Percentiles rank a stretch among this genome's conserved stretches.
These are phyloP conservation scores for Mucor sp. DNA, from an alignment of 371 early-diverging fungal genomes.

Conservation along the genomic window DNA sequence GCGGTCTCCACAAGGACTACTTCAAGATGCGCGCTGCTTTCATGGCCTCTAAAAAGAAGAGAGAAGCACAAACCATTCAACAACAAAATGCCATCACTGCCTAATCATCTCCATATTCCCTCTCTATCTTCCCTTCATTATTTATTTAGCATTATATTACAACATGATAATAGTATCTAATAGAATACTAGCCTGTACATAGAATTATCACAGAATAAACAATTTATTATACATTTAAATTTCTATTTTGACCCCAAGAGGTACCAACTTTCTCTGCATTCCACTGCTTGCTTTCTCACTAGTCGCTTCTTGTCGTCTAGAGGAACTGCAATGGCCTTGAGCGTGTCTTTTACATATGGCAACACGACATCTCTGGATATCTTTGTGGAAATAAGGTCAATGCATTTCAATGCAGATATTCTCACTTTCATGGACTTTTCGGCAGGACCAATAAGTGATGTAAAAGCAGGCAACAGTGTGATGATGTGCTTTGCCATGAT, in stretches of 20 bases:
- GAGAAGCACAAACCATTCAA: constrained; percentile 16
- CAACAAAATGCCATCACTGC: constrained; percentile 4
- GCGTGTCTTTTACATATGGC: constrained; percentile 61
- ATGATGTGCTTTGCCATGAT: constrained; percentile 59
- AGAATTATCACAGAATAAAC: neutral
- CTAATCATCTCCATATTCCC: neutral
- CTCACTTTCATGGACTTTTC: constrained; percentile 55
- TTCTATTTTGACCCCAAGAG: constrained; percentile 1
- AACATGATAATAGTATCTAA: neutral
- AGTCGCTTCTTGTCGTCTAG: constrained; percentile 88
- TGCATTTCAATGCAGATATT: constrained; percentile 68
- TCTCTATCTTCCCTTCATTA: neutral
- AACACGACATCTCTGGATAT: constrained; percentile 59
- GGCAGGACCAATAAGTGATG: constrained; percentile 31
- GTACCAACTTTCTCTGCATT: constrained; percentile 84
- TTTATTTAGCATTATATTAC: neutral
- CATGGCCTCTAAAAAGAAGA: constrained; percentile 53
- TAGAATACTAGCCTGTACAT: neutral
- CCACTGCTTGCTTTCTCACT: constrained; percentile 86
- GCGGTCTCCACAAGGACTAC: constrained; percentile 94
- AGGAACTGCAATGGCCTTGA: constrained; percentile 58
- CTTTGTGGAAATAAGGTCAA: constrained; percentile 66
- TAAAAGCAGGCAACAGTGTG: constrained; percentile 49
- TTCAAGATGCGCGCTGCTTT: constrained; percentile 84
- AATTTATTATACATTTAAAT: neutral